Percentiles rank a stretch among this genome's conserved stretches.
Conservation (phyloP, 805 yeast species). For the Metschnikowia drakensbergensis region DNA sequence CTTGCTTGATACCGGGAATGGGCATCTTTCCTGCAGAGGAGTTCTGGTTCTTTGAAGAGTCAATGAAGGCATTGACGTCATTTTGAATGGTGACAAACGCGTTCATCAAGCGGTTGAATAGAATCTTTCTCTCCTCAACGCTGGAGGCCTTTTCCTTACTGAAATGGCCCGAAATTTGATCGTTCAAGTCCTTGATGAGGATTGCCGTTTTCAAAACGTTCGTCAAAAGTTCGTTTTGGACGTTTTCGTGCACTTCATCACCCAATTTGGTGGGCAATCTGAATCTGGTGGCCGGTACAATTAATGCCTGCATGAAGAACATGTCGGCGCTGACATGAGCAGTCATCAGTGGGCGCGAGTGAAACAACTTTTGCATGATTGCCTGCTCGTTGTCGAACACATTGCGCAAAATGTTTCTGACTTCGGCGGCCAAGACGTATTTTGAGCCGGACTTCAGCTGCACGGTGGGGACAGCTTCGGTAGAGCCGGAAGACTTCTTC, state of each 20-base stretch:
- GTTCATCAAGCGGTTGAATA: slow-evolving; percentile 90
- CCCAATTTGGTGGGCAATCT: slow-evolving; percentile 96
- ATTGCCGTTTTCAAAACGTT: slow-evolving; percentile 76
- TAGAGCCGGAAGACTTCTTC: slow-evolving; percentile 18
- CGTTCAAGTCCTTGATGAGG: slow-evolving; percentile 83
- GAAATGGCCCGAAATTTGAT: slow-evolving; percentile 61
- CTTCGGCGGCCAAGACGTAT: slow-evolving; percentile 83
- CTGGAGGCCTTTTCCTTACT: slow-evolving; percentile 48
- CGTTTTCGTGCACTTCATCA: slow-evolving; percentile 91
- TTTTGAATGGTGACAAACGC: slow-evolving; percentile 92
- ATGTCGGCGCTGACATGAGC: slow-evolving; percentile 62
- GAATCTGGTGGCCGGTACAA: slow-evolving; percentile 96
- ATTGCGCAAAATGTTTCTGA: slow-evolving; percentile 69
- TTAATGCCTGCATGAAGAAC: slow-evolving; percentile 83
- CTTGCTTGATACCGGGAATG: slow-evolving; percentile 95
- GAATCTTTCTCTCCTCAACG: slow-evolving; percentile 66
- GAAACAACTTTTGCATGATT: slow-evolving; percentile 70
- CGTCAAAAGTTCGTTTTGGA: slow-evolving; percentile 84
- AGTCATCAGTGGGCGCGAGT: slow-evolving; percentile 63
- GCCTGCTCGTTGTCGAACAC: slow-evolving; percentile 73
- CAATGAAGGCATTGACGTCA: slow-evolving; percentile 91
- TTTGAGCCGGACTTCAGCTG: slow-evolving; percentile 72
- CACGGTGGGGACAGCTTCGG: slow-evolving; percentile 43
- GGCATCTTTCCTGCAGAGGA: slow-evolving; percentile 65
- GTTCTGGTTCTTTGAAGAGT: slow-evolving; percentile 83